Evolutionary conservation across 2,329 filamentous ascomycete species (phyloP), one percentile per base, ranked within the genome.

Genomic region (Sporothrix humicola): DNA sequence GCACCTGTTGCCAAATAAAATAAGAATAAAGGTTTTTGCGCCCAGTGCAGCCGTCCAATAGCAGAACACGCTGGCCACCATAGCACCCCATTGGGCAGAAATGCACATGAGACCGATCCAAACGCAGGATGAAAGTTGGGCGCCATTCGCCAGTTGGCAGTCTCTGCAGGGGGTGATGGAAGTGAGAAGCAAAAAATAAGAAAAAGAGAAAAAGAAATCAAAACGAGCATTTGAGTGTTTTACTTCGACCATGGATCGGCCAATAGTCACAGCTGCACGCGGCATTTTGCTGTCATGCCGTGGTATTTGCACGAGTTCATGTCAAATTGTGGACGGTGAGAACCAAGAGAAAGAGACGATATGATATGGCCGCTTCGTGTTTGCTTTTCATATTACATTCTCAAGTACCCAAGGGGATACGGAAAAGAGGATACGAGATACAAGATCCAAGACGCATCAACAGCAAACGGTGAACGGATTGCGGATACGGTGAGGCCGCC

Each of bases 61-160:
- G 65, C 7, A 56, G 44, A 26, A 50, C 56, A 56, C 42, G 44
- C 5, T 71, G 20, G 44, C 68, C 5, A 54, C 65, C 6, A 59
- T 54, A 56, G 63, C 72, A 74, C 68, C 72, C 71, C 73, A 75
- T 76, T 76, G 74, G 75, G 75, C 75, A 76, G 73, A 76, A 76
- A 76, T 74, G 69, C 72, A 71, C 48, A 17, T 7, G 15, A 20
- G 37, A 44, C n/a, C 10, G 37, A 46, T 44, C 59, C 9, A 65
- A 48, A 66, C 12, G 61, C 20, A 66, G 10, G 48, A n/a, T 10
- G 48, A 8, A 46, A 23, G 37, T 76, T 76, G 72, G 73, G 75
- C 72, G 44, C 42, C 66, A 73, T 74, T 72, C 48, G 42, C 58
- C 70, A 50, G 42, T 42, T 17, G 69, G 37, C 69, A 56, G 7